Conservation (phyloP, 2,329 filamentous ascomycete species). For the Bertia moriformis region DNA sequence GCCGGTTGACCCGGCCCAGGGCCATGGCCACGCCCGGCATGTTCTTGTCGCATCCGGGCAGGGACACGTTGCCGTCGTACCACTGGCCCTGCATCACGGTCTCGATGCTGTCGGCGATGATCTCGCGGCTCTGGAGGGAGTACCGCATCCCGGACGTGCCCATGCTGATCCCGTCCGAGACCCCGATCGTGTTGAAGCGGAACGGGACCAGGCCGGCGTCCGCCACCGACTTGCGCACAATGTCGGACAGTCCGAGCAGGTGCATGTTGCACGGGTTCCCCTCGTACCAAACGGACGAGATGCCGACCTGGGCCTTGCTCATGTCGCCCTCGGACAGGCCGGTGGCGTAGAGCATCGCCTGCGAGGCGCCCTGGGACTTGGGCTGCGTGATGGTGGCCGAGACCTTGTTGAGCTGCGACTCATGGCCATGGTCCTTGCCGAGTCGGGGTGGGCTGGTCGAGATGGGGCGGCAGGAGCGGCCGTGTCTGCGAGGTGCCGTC, state of each 20-base stretch:
- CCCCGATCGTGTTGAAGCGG: slow-evolving; percentile 98
- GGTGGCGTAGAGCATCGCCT: slow-evolving; percentile 97
- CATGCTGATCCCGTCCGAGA: slow-evolving; percentile 97
- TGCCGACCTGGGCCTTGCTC: slow-evolving; percentile 92
- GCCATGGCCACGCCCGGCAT: slow-evolving; percentile 89
- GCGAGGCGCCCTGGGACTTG: too few species aligned
- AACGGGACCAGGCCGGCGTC: slow-evolving; percentile 74
- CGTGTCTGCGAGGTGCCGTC: too few species aligned
- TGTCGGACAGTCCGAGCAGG: slow-evolving; percentile 71
- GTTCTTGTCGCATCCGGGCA: slow-evolving; percentile 98
- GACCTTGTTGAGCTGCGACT: too few species aligned
- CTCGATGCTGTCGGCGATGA: slow-evolving; percentile 97
- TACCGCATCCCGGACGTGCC: slow-evolving; percentile 94
- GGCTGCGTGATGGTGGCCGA: too few species aligned
- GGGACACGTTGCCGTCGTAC: slow-evolving; percentile 94
- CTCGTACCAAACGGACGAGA: slow-evolving; percentile 94
- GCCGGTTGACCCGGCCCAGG: slow-evolving; percentile 87
- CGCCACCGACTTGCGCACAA: slow-evolving; percentile 46
- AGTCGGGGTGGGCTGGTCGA: slow-evolving; percentile 17
- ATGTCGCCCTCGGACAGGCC: slow-evolving; percentile 75
- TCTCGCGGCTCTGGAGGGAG: slow-evolving; percentile 82
- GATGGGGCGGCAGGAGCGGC: slow-evolving; percentile 13
- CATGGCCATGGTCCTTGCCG: too few species aligned
- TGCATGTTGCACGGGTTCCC: slow-evolving; percentile 99
- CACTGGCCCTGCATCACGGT: slow-evolving; percentile 98